Evolutionary conservation across 768 basidiomycete genomes (phyloP), one percentile per base, ranked within the genome.

Genomic region (Cubamyces lactineus): DNA sequence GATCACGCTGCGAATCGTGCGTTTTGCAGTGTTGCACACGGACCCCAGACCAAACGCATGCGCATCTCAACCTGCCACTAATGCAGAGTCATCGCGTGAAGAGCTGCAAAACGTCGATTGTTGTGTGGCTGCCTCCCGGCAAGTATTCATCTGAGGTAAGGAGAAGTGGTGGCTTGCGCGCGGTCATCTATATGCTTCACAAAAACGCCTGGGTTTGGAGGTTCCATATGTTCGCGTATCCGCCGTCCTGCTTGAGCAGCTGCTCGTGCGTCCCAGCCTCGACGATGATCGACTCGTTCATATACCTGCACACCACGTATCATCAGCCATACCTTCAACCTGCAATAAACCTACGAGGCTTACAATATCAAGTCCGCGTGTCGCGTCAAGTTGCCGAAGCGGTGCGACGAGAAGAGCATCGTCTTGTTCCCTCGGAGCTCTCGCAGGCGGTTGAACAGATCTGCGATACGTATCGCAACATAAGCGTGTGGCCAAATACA

Each of bases 331-430:
- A 28, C 3, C 43, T 7, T n/a, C n/a, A n/a, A 28, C 41, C 15
- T 26, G n/a, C 21, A 26, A 3, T 17, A 19, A 2, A 11, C 11
- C n/a, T 17, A 39, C 30, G n/a, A 15, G 43, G 47, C 57, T n/a
- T 26, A 67, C 66, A 67, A 40, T 28, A 92, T 91, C 5, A 88
- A 70, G 74, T 91, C 89, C 0, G 90, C 89, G 67, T 89, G 82
- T 8, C 87, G 78, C 1, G 90, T 92, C 11, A 91, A 75, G 62
- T 87, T 90, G 8, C 91, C 91, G 66, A 81, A 83, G 2, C 88
- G 79, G 73, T 90, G 91, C 0, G 89, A 88, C 0, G 90, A 92
- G 71, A 92, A 92, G 19, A 92, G 71, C 91, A 93, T 92, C 1
- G 91, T 92, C 74, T 91, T 93, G 72, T 81, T 87, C 8, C 88